These are phyloP conservation scores for Oidiodendron maius DNA, from an alignment of 495 filamentous ascomycete species.

Conservation along the genomic window DNA sequence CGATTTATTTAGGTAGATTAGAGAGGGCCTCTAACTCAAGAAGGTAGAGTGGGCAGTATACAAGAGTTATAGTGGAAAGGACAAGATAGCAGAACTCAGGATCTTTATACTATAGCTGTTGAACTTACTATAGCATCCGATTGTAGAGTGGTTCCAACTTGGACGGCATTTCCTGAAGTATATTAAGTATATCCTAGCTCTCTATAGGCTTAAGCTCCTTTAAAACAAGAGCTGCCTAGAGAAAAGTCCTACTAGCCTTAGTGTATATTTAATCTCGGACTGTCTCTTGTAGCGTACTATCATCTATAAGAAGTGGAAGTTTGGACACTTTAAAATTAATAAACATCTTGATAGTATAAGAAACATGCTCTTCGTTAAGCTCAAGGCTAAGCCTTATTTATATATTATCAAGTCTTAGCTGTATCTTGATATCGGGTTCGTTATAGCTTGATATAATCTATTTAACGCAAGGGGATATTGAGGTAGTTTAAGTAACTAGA, in stretches of 20 bases:
- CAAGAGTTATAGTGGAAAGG: not conserved
- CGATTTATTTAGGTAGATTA: constrained; percentile 10
- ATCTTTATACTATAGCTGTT: constrained; percentile 16
- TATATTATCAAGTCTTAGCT: not conserved
- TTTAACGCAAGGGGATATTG: constrained; percentile 18
- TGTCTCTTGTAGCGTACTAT: constrained; percentile 7
- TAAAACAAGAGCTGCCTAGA: constrained; percentile 28
- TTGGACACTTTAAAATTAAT: constrained; percentile 17
- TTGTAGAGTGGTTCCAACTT: constrained; percentile 24
- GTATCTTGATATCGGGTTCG: constrained; percentile 17
- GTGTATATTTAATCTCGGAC: constrained; percentile 15
- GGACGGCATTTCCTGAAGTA: constrained; percentile 21
- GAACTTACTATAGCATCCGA: constrained; percentile 25
- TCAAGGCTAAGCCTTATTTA: constrained; percentile 24
- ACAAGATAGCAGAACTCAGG: constrained; percentile 17
- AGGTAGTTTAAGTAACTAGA: constrained; percentile 8
- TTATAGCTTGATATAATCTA: constrained; percentile 30
- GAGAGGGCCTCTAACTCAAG: constrained; percentile 7
- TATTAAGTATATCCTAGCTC: constrained; percentile 12
- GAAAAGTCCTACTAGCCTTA: constrained; percentile 29
- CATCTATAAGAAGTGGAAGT: constrained; percentile 9
- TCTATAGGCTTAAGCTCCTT: constrained; percentile 17
- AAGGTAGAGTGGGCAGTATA: constrained; percentile 13
- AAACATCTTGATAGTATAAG: constrained; percentile 19
- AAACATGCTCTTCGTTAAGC: constrained; percentile 24